A percentile compares a stretch with the other conserved stretches of the same genome.
Conservation (phyloP, 345 rosid genomes). For the Populus pruinosa region DNA sequence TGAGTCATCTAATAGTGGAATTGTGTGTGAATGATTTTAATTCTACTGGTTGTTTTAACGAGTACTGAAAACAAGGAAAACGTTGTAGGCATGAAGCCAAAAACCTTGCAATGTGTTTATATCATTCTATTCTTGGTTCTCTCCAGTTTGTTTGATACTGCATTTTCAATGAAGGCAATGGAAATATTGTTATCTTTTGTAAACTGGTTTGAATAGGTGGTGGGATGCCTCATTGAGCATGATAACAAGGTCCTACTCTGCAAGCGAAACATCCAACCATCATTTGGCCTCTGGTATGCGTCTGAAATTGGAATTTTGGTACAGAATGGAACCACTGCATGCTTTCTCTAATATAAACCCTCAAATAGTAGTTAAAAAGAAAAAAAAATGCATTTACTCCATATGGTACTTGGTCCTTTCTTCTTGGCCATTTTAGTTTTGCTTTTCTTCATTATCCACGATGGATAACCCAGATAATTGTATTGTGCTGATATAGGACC, state of each 20-base stretch:
- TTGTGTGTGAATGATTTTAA: neutral
- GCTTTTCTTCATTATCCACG: neutral
- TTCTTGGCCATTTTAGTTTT: slow-evolving; percentile 1
- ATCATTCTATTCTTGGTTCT: neutral
- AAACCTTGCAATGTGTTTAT: neutral
- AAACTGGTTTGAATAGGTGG: slow-evolving; percentile 51
- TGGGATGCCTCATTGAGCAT: slow-evolving; percentile 92
- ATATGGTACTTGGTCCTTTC: slow-evolving; percentile 3
- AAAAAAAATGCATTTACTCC: neutral
- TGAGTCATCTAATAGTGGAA: neutral
- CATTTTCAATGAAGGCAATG: neutral
- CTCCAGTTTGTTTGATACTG: neutral
- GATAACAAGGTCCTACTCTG: slow-evolving; percentile 84
- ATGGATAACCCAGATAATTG: slow-evolving; percentile 11
- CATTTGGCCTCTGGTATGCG: slow-evolving; percentile 75
- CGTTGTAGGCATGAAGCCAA: neutral
- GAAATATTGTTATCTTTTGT: slow-evolving; percentile 8
- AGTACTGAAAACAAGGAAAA: neutral
- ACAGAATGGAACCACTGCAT: neutral
- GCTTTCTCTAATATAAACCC: neutral
- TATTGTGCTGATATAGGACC: slow-evolving; percentile 55
- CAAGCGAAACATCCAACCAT: slow-evolving; percentile 96
- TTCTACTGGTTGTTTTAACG: neutral
- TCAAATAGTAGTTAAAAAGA: neutral
- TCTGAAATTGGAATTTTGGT: neutral